Percentiles rank a stretch among this genome's conserved stretches.
phyloP scores from a whole-genome alignment of 257 asterid genomes.

The Schizonepeta tenuifolia region DNA sequence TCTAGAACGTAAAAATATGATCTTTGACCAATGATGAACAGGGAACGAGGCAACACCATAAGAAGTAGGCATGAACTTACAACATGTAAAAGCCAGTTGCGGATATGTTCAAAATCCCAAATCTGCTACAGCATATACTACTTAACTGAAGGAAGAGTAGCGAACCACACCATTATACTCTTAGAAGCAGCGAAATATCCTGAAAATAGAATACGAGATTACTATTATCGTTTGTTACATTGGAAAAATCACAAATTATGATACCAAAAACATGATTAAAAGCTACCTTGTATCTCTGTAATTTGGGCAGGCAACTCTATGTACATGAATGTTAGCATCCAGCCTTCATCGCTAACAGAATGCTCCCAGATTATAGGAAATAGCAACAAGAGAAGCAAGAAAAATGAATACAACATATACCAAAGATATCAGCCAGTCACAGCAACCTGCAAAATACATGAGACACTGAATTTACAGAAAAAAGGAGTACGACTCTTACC shows the following conservation, averaged over 20 bases:
- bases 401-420: background rate
- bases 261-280: constrained; percentile 11
- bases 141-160: constrained; percentile 15
- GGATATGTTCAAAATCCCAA: background rate
- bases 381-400: background rate
- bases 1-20: background rate
- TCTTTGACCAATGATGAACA: background rate
- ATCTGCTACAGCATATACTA: constrained; percentile 3
- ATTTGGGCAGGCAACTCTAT: background rate
- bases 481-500: constrained; percentile 8
- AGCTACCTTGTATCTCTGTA: background rate
- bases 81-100: background rate
- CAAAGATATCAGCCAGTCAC: background rate
- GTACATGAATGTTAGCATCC: background rate
- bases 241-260: background rate
- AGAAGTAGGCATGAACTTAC: background rate
- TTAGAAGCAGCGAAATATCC: constrained; percentile 2
- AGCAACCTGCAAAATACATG: constrained; percentile 28
- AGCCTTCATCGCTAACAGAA: background rate
- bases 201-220: constrained; percentile 1
- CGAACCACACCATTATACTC: background rate
- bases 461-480: background rate
- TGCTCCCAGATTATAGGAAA: constrained; percentile 4
- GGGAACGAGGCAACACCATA: background rate
- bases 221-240: no score